Base-by-base conservation (phyloP, 2,329 filamentous ascomycete genomes). In the Cryphonectria radicalis region DNA sequence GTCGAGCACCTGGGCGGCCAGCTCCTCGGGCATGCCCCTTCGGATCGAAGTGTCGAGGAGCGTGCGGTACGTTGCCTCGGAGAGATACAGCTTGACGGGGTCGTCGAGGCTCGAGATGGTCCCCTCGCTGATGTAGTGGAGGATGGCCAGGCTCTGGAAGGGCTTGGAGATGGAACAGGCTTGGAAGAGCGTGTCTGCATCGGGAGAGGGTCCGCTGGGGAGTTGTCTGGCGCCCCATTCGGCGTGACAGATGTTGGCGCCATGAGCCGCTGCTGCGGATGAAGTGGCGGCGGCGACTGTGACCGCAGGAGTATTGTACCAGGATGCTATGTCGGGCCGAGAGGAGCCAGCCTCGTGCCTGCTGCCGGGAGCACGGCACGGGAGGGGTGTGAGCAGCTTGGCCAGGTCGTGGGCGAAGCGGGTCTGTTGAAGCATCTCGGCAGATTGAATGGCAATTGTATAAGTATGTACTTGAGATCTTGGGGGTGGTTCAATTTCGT, bases 131-230 rank as follows among this genome's bases (percentile, higher is more conserved):
- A 66, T 13, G 13, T 69, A 66, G 50, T 66, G 70, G 22, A 71
- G 62, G 13, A 71, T 37, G 4, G 70, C 70, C 42, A 71, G 63
- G 63, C 70, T 69, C 62, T 71, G 70, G 55, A 71, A 71, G 25
- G 70, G 50, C 66, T 71, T 71, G 22, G 70, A 71, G 25, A 71
- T 55, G 8, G 70, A 71, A 55, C 66, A 69, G 28, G 70, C 70
- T 35, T 71, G 70, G 35, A 71, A 71, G n/a, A 71, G 67, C 25
- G 70, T 71, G 43, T 66, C 37, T 55, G 57, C 43, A 43, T 71
- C 70, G 40, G 65, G 69, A 62, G 43, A 13, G 13, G 62, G 62
- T 5, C 55, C 66, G 17, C 17, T 43, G 25, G 66, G 66, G 13
- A 71, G 66, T 35, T 62, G n/a, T 28, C 55, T 53, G 25, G 25